Conservation (phyloP, 345 rosid species). For the Erysimum cheiranthoides region DNA sequence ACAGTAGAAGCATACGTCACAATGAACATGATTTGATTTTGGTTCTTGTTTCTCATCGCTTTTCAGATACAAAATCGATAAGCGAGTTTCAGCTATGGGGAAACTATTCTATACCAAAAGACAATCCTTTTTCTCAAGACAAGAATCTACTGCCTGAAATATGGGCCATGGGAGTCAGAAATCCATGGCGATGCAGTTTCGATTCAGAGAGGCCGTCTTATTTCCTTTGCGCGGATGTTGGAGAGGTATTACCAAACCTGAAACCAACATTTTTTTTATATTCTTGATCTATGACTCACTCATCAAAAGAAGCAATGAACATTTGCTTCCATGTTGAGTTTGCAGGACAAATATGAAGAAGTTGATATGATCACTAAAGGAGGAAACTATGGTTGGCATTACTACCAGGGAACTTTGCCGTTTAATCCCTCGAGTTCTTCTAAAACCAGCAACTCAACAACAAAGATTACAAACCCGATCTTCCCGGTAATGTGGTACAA, state of each 20-base stretch:
- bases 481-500: constrained; percentile 58
- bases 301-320: background rate
- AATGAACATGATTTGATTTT: constrained; percentile 12
- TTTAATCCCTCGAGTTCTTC: constrained; percentile 37
- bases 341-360: constrained; percentile 62
- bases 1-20: background rate
- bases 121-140: constrained; percentile 56
- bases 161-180: constrained; percentile 62
- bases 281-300: background rate
- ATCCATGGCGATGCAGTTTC: constrained; percentile 70
- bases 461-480: constrained; percentile 54
- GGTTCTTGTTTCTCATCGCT: constrained; percentile 14
- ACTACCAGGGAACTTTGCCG: constrained; percentile 51
- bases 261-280: no score
- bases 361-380: constrained; percentile 57
- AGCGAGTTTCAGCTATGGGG: constrained; percentile 55
- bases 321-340: background rate
- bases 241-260: constrained; percentile 51
- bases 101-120: constrained; percentile 59
- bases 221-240: constrained; percentile 62
- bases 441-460: constrained; percentile 46
- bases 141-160: constrained; percentile 55
- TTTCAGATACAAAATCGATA: constrained; percentile 43
- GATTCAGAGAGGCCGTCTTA: constrained; percentile 60
- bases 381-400: constrained; percentile 63